Evolutionary conservation across 768 basidiomycete species (phyloP).

Genomic region (Calocybe cyanea): DNA sequence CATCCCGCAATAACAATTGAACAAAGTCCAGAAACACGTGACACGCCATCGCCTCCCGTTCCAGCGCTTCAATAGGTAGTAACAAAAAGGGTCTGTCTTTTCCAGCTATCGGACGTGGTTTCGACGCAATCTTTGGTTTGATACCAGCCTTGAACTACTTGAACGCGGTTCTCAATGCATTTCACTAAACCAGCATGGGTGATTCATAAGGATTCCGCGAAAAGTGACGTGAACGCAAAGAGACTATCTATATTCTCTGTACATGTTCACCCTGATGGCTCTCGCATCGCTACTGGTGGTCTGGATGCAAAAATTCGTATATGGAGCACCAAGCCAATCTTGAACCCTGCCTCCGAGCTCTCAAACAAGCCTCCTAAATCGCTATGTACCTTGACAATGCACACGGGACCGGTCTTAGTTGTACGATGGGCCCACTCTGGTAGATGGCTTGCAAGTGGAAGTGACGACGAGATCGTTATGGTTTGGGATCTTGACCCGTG

Average conservation of each 20-base stretch:
- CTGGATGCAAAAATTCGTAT: constrained; percentile 95
- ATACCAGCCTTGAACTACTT: no score
- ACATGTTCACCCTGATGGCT: constrained; percentile 93
- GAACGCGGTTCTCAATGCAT: constrained; percentile 46
- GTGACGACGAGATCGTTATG: constrained; percentile 94
- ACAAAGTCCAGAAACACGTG: no score
- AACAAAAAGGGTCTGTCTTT: no score
- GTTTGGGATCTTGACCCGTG: constrained; percentile 97
- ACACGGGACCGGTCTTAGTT: constrained; percentile 88
- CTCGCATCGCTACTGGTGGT: constrained; percentile 95
- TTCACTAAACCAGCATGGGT: constrained; percentile 92
- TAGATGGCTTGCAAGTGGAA: constrained; percentile 91
- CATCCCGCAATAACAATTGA: no score
- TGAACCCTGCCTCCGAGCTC: constrained; percentile 65
- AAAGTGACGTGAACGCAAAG: constrained; percentile 58
- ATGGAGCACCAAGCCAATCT: constrained; percentile 95
- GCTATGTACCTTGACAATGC: constrained; percentile 88
- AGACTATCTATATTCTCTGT: constrained; percentile 87
- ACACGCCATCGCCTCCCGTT: no score
- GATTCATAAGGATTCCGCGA: constrained; percentile 71
- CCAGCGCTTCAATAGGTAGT: no score
- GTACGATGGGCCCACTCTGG: constrained; percentile 95
- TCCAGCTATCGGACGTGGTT: no score
- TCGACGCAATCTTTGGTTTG: no score
- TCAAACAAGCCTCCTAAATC: constrained; percentile 78